Evolutionary conservation across 331 rosid genomes (phyloP).

Genomic region (Cydonia oblonga): DNA sequence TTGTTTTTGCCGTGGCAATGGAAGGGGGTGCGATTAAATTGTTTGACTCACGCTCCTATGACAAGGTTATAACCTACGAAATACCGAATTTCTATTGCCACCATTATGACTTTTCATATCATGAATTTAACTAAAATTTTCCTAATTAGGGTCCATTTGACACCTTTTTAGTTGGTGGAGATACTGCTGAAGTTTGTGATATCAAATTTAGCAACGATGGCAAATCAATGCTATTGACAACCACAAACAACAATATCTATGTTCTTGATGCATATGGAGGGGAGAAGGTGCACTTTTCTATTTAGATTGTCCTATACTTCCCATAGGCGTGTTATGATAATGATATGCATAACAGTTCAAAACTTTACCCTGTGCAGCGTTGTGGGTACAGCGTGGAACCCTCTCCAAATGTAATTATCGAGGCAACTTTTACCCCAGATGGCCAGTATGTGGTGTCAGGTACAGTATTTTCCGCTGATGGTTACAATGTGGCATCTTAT

Average conservation of each 20-base stretch:
- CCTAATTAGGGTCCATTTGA: conserved; percentile 85
- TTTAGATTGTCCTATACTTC: not conserved
- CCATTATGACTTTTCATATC: conserved; percentile 1
- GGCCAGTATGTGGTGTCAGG: conserved; percentile 91
- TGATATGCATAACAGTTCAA: not conserved
- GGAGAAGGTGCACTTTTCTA: conserved; percentile 54
- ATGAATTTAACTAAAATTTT: conserved; percentile 10
- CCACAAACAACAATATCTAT: conserved; percentile 71
- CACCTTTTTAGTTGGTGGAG: conserved; percentile 96
- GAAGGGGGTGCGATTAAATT: conserved; percentile 97
- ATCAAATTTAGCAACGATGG: conserved; percentile 98
- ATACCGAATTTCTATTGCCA: conserved; percentile 2
- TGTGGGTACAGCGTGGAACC: conserved; percentile 95
- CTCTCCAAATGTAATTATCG: conserved; percentile 58
- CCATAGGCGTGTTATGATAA: not conserved
- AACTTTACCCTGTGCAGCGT: conserved; percentile 44
- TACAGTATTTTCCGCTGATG: conserved; percentile 6
- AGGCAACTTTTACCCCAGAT: conserved; percentile 95
- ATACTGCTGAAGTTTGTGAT: conserved; percentile 94
- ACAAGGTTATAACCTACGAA: conserved; percentile 54
- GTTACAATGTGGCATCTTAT: not conserved
- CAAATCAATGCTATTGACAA: conserved; percentile 90
- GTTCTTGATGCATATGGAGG: conserved; percentile 96
- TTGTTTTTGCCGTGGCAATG: conserved; percentile 98
- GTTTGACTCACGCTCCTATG: conserved; percentile 93